Evolutionary conservation across 352 stramenopile genomes (phyloP), one percentile per base, ranked within the genome.

Genomic region (Hyaloperonospora arabidopsidis): DNA sequence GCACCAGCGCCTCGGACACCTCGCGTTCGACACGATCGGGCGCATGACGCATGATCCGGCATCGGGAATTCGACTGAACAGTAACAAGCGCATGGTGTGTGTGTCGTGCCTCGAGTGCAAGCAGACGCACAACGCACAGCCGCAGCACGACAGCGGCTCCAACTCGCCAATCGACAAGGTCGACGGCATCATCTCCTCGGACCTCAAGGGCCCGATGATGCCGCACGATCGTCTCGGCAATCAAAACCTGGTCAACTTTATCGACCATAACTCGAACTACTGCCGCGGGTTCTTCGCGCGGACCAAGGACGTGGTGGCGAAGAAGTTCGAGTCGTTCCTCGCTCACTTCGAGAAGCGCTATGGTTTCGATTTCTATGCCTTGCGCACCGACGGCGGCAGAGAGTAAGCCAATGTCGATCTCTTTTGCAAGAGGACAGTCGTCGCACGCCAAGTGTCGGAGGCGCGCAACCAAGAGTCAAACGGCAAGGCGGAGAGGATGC

Each of bases 401-500:
- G 59, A 71, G 45, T 74, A 73, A 40, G 7, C 13, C 1, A 70
- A 61, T 17, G 43, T 68, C 0, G 63, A 68, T 5, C 36, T 70
- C 1, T 65, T 72, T 23, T 70, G 67, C 28, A 10, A 43, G 2
- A 0, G 15, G 13, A 57, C 22, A 0, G 67, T 58, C 1, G 52
- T 76, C 6, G 49, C 32, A 0, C 18, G 63, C 0, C 63, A 75
- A 36, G 25, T 39, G 0, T 51, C 49, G 0, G 67, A 74, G 14
- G 55, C 58, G 0, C 32, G 13, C 32, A 38, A 38, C 32, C 32
- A 61, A 22, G 55, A 59, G 1, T 34, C 32, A 0, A 75, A 75
- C 38, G 63, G 59, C 0, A 72, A 74, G 40, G 62, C 62, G 0
- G 59, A 67, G 28, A 36, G 53, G 2, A 70, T 76, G 56, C 63